Evolutionary conservation across 768 basidiomycete genomes (phyloP).

Genomic region (Serendipita sp.): DNA sequence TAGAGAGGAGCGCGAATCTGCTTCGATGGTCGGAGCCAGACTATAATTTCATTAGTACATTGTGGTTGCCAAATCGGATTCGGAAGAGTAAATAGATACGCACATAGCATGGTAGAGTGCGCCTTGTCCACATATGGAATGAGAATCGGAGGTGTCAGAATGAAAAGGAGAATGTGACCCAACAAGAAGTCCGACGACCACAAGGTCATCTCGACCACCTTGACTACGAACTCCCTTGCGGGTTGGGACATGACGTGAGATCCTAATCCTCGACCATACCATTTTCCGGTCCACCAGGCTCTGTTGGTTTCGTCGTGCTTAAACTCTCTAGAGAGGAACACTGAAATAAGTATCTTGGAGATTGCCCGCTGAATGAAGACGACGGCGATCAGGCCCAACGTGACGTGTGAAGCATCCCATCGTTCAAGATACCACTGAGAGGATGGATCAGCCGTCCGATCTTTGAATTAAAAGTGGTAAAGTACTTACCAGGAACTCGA

Average conservation of each 20-base stretch:
- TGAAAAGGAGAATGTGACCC: conserved; percentile 75
- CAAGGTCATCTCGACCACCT: conserved; percentile 88
- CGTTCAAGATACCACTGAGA: conserved; percentile 82
- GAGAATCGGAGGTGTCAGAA: conserved; percentile 75
- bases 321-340: conserved; percentile 93
- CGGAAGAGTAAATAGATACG: conserved; percentile 22
- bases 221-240: conserved; percentile 92
- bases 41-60: conserved; percentile 24
- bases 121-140: conserved; percentile 84
- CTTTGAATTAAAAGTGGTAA: conserved; percentile 9
- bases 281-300: conserved; percentile 97
- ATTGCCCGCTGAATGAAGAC: conserved; percentile 84
- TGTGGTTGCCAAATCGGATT: conserved; percentile 6
- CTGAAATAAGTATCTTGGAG: conserved; percentile 85
- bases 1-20: conserved; percentile 89
- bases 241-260: conserved; percentile 92
- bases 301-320: conserved; percentile 98
- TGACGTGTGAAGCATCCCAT: conserved; percentile 85
- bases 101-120: conserved; percentile 84
- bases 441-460: conserved; percentile 14
- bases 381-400: conserved; percentile 82
- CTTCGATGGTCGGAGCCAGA: conserved; percentile 91
- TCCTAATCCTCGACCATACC: conserved; percentile 92
- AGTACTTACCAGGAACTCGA: conserved; percentile 77
- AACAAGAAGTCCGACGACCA: conserved; percentile 92